Percentiles rank a stretch among this genome's conserved stretches.
These are phyloP conservation scores for Fusarium nelsonii DNA, from an alignment of 2,329 filamentous ascomycete genomes.

Conservation along the genomic window DNA sequence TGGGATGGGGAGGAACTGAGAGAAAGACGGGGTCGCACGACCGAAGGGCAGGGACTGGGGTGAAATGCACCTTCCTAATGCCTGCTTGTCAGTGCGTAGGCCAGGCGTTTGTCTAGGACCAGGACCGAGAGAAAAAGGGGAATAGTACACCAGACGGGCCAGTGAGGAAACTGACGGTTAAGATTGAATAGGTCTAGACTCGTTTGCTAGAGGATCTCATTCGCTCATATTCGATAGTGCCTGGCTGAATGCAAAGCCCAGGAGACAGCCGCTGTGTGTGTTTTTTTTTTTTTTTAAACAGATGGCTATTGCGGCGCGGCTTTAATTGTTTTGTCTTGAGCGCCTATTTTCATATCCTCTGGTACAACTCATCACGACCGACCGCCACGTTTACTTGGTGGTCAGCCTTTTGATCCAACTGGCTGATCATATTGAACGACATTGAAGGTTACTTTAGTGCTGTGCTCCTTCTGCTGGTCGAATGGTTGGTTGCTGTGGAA, in stretches of 20 bases:
- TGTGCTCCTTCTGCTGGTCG: constrained; percentile 6
- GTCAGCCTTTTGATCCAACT: constrained; percentile 11
- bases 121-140: constrained; percentile 34
- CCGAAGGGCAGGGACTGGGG: constrained; percentile 37
- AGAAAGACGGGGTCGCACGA: constrained; percentile 41
- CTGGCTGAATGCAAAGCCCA: constrained; percentile 23
- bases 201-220: constrained; percentile 9
- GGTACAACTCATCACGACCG: constrained; percentile 8
- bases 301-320: constrained; percentile 15
- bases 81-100: constrained; percentile 37
- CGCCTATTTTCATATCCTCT: constrained; percentile 8
- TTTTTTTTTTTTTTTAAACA: not conserved
- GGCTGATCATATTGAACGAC: constrained; percentile 1
- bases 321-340: constrained; percentile 7
- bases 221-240: constrained; percentile 29
- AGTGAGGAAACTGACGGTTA: constrained; percentile 10
- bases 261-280: constrained; percentile 7
- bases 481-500: constrained; percentile 26
- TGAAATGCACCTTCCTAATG: constrained; percentile 39
- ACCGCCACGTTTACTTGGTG: constrained; percentile 11
- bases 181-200: constrained; percentile 36
- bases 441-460: not conserved
- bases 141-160: constrained; percentile 24
- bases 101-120: constrained; percentile 35
- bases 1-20: constrained; percentile 34